Conservation (phyloP, 257 asterid species). For the Solanum pennellii region DNA sequence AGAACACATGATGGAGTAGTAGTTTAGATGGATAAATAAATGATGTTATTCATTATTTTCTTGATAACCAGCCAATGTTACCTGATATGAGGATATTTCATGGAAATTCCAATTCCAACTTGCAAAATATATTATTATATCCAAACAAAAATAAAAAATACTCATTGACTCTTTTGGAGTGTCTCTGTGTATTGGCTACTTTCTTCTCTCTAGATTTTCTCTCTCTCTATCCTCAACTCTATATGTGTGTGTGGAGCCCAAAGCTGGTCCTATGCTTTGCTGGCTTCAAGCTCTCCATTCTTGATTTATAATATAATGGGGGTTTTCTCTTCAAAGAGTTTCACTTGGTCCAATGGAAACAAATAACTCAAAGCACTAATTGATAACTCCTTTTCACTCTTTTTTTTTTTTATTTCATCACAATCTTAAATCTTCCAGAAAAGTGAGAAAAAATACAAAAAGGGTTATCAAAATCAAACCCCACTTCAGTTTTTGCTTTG, state of each 20-base stretch:
- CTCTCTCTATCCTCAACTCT: not conserved
- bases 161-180: not conserved
- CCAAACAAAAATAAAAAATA: not conserved
- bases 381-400: not conserved
- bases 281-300: constrained; percentile 65
- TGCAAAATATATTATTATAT: not conserved
- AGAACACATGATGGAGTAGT: not conserved
- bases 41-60: not conserved
- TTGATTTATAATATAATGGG: constrained; percentile 44
- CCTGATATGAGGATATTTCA: not conserved
- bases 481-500: not conserved
- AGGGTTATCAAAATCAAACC: not conserved
- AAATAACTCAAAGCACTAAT: constrained; percentile 19
- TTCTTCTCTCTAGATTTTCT: not conserved
- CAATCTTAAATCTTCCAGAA: constrained; percentile 14
- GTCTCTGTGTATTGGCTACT: not conserved
- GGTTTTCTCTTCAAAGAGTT: constrained; percentile 45
- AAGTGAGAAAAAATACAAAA: not conserved
- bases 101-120: not conserved
- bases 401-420: not conserved
- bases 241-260: constrained; percentile 36
- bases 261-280: constrained; percentile 55
- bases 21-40: not conserved
- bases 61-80: not conserved
- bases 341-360: constrained; percentile 16